Evolutionary conservation across 352 stramenopile genomes (phyloP).

Genomic region (Globisporangium iwayamae): DNA sequence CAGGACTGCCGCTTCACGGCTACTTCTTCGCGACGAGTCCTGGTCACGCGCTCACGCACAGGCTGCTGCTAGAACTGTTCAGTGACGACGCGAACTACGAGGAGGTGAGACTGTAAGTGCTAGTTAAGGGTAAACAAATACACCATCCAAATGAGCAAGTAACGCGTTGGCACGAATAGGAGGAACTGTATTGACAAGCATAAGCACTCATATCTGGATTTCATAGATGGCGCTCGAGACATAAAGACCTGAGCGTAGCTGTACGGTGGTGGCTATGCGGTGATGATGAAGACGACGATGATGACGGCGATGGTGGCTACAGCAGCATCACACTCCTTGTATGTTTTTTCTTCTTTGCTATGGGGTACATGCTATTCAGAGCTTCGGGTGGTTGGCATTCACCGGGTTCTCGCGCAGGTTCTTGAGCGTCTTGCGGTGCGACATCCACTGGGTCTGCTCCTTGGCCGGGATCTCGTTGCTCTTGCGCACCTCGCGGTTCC

Average conservation of each 20-base stretch:
- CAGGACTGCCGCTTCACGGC: constrained; percentile 50
- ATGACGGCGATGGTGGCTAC: not conserved
- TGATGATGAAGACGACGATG: not conserved
- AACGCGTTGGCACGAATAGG: constrained; percentile 5
- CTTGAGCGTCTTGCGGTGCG: constrained; percentile 45
- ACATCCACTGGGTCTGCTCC: constrained; percentile 44
- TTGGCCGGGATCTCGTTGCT: constrained; percentile 41
- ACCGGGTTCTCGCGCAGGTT: constrained; percentile 39
- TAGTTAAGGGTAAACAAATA: not conserved
- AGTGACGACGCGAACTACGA: constrained; percentile 43
- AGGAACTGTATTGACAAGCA: constrained; percentile 17
- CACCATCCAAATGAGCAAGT: not conserved
- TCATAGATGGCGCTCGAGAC: not conserved
- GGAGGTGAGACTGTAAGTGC: constrained; percentile 8
- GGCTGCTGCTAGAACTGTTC: constrained; percentile 48
- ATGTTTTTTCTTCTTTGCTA: constrained; percentile 5
- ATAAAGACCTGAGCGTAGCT: not conserved
- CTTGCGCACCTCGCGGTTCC: constrained; percentile 56
- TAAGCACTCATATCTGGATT: not conserved
- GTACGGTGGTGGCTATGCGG: not conserved
- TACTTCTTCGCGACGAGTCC: constrained; percentile 69
- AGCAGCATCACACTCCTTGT: constrained; percentile 10
- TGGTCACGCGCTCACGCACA: constrained; percentile 61
- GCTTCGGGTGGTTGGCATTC: constrained; percentile 20
- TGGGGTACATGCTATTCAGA: not conserved